These are phyloP conservation scores for Gossypium bickii DNA, from an alignment of 345 rosid species.

Conservation along the genomic window DNA sequence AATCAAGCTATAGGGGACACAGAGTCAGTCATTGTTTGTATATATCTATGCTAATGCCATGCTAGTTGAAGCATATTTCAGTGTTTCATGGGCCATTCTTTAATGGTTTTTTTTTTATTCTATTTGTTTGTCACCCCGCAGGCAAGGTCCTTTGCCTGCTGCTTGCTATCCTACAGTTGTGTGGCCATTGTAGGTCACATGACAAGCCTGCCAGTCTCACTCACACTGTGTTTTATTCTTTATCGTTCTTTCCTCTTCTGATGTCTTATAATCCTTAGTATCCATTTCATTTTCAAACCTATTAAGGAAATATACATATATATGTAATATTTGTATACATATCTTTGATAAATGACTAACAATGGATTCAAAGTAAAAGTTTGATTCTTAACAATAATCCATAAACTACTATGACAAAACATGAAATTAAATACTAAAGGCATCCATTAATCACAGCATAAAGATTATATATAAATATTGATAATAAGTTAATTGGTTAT, in stretches of 20 bases:
- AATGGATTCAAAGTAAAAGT: neutral
- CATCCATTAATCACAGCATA: neutral
- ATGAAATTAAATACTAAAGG: neutral
- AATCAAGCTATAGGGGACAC: neutral
- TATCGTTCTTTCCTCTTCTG: slow-evolving; percentile 29
- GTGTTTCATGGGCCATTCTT: slow-evolving; percentile 42
- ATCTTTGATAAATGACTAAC: neutral
- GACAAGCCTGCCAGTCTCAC: slow-evolving; percentile 27
- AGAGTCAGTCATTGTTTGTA: slow-evolving; percentile 14
- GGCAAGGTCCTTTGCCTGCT: neutral
- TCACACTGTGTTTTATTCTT: slow-evolving; percentile 29
- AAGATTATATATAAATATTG: neutral
- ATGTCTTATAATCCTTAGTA: neutral
- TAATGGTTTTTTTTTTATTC: slow-evolving; percentile 17
- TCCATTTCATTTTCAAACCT: neutral
- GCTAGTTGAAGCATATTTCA: slow-evolving; percentile 4
- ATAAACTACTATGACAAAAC: neutral
- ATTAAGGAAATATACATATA: too few species aligned
- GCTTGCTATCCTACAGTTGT: neutral
- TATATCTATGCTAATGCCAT: neutral
- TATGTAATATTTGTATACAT: too few species aligned
- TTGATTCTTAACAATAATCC: neutral
- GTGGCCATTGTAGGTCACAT: slow-evolving; percentile 35
- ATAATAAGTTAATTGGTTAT: too few species aligned
- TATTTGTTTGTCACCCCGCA: slow-evolving; percentile 35